A percentile compares a stretch with the other conserved stretches of the same genome.
phyloP scores from a whole-genome alignment of 257 asterid species.

The Craterostigma plantagineum region DNA sequence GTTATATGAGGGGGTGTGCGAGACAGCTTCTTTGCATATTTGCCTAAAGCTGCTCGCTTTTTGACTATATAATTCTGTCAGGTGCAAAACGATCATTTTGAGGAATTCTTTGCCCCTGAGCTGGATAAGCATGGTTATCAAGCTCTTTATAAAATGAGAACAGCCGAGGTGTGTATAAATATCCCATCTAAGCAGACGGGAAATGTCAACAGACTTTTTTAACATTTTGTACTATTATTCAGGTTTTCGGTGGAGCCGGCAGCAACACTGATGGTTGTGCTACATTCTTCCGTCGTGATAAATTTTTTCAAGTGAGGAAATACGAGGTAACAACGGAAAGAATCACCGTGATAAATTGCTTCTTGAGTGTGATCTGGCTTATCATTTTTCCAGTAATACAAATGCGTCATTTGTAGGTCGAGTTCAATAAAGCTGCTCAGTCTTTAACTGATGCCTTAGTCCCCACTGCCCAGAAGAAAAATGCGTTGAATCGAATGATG shows the following conservation, averaged over 20 bases:
- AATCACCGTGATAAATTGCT: too few relatives aligned
- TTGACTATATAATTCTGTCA: conserved; percentile 12
- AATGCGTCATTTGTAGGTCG: conserved; percentile 41
- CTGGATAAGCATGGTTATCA: conserved; percentile 96
- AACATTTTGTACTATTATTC: conserved; percentile 9
- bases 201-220: conserved; percentile 9
- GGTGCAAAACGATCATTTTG: conserved; percentile 93
- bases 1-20: too few relatives aligned
- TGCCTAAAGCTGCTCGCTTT: not conserved
- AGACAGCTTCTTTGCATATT: too few relatives aligned
- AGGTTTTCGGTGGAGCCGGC: conserved; percentile 53
- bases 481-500: conserved; percentile 66
- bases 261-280: conserved; percentile 80
- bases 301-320: conserved; percentile 84
- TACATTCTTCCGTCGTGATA: conserved; percentile 94
- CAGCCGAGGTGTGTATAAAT: conserved; percentile 62
- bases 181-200: conserved; percentile 6
- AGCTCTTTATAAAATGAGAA: conserved; percentile 60
- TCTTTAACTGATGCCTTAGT: conserved; percentile 71
- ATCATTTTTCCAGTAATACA: conserved; percentile 5
- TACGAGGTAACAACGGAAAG: conserved; percentile 85
- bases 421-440: conserved; percentile 96
- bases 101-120: conserved; percentile 89
- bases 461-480: conserved; percentile 66
- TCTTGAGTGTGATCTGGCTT: conserved; percentile 8